Conservation (phyloP, 768 basidiomycete genomes). For the Porphyrellus cyaneotinctus region DNA sequence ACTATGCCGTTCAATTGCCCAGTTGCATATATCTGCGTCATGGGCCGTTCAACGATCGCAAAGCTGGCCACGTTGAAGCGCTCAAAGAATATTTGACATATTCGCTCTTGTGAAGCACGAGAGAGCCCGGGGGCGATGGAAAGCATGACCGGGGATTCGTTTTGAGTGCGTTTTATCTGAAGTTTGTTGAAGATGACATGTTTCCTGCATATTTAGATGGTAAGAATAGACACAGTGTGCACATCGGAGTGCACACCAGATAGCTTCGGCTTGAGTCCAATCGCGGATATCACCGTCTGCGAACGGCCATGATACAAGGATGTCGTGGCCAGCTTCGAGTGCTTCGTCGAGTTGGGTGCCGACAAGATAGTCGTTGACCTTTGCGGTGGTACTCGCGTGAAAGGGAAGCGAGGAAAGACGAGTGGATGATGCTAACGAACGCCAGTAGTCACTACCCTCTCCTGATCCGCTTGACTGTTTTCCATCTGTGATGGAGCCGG, state of each 20-base stretch:
- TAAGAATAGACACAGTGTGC: constrained; percentile 2
- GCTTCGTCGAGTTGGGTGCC: constrained; percentile 80
- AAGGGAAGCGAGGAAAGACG: constrained; percentile 47
- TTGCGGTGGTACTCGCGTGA: constrained; percentile 39
- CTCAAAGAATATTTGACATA: constrained; percentile 87
- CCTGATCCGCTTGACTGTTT: constrained; percentile 18
- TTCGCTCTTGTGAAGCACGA: constrained; percentile 61
- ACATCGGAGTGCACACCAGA: constrained; percentile 58
- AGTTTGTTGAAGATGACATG: constrained; percentile 73
- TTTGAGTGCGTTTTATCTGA: constrained; percentile 74
- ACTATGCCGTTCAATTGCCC: constrained; percentile 70
- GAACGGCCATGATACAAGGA: constrained; percentile 81
- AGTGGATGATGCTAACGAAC: constrained; percentile 41
- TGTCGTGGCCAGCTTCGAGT: constrained; percentile 64
- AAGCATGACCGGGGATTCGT: constrained; percentile 83
- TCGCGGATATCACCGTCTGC: constrained; percentile 67
- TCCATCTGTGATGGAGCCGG: constrained; percentile 17
- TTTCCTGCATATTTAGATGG: constrained; percentile 54
- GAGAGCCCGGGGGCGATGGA: constrained; percentile 64
- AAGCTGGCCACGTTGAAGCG: constrained; percentile 87
- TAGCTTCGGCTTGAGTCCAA: constrained; percentile 83
- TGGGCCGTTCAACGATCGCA: constrained; percentile 74
- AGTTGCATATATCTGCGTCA: constrained; percentile 78
- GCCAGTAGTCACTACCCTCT: constrained; percentile 24
- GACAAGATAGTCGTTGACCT: constrained; percentile 78